A percentile compares a stretch with the other conserved stretches of the same genome.
Conservation (phyloP, 768 basidiomycete species). For the Mrakia frigida region DNA sequence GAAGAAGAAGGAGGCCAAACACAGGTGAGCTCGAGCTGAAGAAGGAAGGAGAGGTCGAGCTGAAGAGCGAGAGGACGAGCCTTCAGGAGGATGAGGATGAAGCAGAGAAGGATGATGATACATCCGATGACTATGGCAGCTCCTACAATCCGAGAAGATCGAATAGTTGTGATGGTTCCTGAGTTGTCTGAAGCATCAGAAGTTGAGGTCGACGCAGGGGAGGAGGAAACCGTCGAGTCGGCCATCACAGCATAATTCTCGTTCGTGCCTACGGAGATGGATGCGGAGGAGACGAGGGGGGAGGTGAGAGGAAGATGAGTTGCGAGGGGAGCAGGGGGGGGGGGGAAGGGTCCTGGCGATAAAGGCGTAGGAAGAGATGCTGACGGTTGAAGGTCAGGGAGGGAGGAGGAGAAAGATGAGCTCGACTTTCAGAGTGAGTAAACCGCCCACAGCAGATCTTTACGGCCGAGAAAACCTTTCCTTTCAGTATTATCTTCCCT, state of each 20-base stretch:
- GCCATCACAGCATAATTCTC: too few species aligned
- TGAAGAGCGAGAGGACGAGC: background rate
- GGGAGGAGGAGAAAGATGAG: background rate
- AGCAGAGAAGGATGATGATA: background rate
- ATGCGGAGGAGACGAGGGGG: too few species aligned
- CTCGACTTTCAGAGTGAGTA: background rate
- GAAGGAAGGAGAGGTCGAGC: background rate
- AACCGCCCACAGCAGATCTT: background rate
- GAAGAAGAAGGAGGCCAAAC: background rate
- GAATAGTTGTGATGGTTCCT: conserved; percentile 3
- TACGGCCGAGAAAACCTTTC: background rate
- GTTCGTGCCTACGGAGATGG: too few species aligned
- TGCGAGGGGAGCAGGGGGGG: too few species aligned
- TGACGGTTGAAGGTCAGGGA: background rate
- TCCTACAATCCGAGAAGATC: conserved; percentile 2
- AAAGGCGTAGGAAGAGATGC: background rate
- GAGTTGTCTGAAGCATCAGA: background rate
- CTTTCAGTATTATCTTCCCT: too few species aligned
- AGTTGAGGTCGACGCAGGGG: background rate
- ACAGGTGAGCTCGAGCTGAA: background rate
- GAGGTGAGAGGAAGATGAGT: too few species aligned
- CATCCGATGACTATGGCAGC: background rate
- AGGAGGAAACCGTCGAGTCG: background rate
- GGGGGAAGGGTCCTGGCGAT: too few species aligned
- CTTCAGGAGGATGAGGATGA: background rate